Conservation (phyloP, 148 eudicot genomes). For the Rhododendron henanense region DNA sequence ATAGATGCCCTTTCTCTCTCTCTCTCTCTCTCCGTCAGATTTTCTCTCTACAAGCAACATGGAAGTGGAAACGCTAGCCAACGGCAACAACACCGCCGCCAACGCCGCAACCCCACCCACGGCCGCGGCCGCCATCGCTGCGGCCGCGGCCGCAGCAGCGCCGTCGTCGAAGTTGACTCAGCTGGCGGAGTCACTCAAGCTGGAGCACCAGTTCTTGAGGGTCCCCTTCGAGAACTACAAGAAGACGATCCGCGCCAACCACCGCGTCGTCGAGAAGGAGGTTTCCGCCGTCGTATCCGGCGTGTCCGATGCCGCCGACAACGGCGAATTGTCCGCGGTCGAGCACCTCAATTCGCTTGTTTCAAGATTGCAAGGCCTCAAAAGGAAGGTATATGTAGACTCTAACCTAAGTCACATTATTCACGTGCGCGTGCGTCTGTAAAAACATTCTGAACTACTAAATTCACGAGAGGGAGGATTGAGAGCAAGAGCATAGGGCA, state of each 20-base stretch:
- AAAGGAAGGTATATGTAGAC: constrained; percentile 50
- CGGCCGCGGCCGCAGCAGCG: constrained; percentile 11
- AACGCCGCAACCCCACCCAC: constrained; percentile 14
- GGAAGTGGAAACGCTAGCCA: constrained; percentile 58
- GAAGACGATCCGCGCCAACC: constrained; percentile 80
- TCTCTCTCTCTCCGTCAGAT: background rate
- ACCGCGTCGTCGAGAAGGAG: constrained; percentile 83
- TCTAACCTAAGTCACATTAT: background rate
- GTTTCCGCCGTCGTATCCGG: constrained; percentile 62
- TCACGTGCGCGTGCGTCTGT: background rate
- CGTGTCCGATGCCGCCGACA: constrained; percentile 42
- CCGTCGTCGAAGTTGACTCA: constrained; percentile 35
- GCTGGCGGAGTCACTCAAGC: constrained; percentile 65
- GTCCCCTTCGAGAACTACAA: constrained; percentile 97
- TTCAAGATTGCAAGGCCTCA: constrained; percentile 87
- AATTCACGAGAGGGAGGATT: background rate
- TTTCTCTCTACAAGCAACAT: constrained; percentile 19
- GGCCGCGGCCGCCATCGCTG: constrained; percentile 13
- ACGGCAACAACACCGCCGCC: constrained; percentile 38
- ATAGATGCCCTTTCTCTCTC: too few relatives aligned
- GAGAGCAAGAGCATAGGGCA: background rate
- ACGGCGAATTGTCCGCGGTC: constrained; percentile 52
- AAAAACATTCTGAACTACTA: background rate
- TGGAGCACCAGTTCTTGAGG: constrained; percentile 86
- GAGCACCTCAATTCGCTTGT: constrained; percentile 68